Conservation (phyloP, 2,329 filamentous ascomycete species). For the Fusarium algeriense region DNA sequence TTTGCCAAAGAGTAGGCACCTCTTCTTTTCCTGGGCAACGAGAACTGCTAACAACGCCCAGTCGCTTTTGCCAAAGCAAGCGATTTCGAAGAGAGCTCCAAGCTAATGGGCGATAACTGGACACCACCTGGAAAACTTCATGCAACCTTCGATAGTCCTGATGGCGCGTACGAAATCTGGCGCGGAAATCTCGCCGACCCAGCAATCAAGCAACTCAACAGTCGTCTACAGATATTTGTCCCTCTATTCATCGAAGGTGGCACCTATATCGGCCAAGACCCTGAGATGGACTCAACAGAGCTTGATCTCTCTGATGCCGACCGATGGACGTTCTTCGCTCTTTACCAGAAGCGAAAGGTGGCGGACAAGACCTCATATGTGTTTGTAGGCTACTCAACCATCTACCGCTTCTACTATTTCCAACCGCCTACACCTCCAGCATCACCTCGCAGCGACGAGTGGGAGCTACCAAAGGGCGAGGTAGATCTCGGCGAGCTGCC, state of each 20-base stretch:
- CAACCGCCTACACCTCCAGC: slow-evolving; percentile 60
- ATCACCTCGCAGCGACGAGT: slow-evolving; percentile 53
- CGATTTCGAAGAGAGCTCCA: slow-evolving; percentile 72
- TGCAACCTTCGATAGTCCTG: slow-evolving; percentile 70
- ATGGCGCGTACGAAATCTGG: slow-evolving; percentile 86
- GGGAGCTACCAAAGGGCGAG: slow-evolving; percentile 60
- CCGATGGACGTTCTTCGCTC: slow-evolving; percentile 92
- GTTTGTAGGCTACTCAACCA: slow-evolving; percentile 89
- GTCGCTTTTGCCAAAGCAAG: slow-evolving; percentile 74
- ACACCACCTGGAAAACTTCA: slow-evolving; percentile 82
- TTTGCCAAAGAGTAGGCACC: slow-evolving; percentile 72
- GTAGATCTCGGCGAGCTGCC: slow-evolving; percentile 72
- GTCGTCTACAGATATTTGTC: slow-evolving; percentile 85
- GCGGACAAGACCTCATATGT: slow-evolving; percentile 72
- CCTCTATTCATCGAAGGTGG: slow-evolving; percentile 94
- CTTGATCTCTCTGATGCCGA: slow-evolving; percentile 78
- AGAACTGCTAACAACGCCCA: slow-evolving; percentile 50
- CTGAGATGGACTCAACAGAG: slow-evolving; percentile 68
- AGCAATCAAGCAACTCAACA: slow-evolving; percentile 76
- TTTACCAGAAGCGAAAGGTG: slow-evolving; percentile 75
- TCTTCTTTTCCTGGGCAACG: slow-evolving; percentile 26
- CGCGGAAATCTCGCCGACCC: slow-evolving; percentile 78
- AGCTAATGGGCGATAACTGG: slow-evolving; percentile 60
- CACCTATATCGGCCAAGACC: slow-evolving; percentile 71
- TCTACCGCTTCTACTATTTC: slow-evolving; percentile 85